These are phyloP conservation scores for Russula sp. DNA, from an alignment of 768 basidiomycete genomes.

Conservation along the genomic window DNA sequence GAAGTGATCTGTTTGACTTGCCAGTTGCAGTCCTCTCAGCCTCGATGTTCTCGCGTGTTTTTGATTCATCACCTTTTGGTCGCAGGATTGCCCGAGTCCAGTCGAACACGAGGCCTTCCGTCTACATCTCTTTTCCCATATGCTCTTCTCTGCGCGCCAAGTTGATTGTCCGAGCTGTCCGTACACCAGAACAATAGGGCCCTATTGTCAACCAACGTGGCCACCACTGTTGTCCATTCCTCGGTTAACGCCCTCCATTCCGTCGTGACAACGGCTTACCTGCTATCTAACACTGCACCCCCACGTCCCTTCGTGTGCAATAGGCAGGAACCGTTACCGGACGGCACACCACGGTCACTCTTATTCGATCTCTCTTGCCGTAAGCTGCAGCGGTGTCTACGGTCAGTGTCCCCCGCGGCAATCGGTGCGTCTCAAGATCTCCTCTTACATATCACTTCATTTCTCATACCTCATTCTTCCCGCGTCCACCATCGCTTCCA, in stretches of 20 bases:
- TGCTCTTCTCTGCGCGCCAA: conserved; percentile 20
- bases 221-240: conserved; percentile 16
- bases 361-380: conserved; percentile 17
- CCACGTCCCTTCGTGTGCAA: conserved; percentile 17
- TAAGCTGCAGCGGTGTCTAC: conserved; percentile 16
- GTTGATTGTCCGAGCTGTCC: conserved; percentile 14
- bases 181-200: conserved; percentile 21
- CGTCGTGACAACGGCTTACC: conserved; percentile 14
- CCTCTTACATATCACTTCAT: not conserved
- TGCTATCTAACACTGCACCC: conserved; percentile 13
- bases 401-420: conserved; percentile 19
- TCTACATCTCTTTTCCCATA: conserved; percentile 20
- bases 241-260: conserved; percentile 14
- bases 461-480: conserved; percentile 14
- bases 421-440: conserved; percentile 4
- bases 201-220: conserved; percentile 15
- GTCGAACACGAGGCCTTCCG: conserved; percentile 16
- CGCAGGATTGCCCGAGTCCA: conserved; percentile 10
- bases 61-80: conserved; percentile 16
- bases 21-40: conserved; percentile 23
- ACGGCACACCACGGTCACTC: conserved; percentile 7
- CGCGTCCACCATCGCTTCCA: conserved; percentile 7
- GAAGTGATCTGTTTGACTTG: conserved; percentile 7
- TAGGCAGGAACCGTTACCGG: conserved; percentile 21
- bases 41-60: conserved; percentile 27